Evolutionary conservation across 108 stramenopile genomes (phyloP).

Genomic region (Cyclotella distinguenda): DNA sequence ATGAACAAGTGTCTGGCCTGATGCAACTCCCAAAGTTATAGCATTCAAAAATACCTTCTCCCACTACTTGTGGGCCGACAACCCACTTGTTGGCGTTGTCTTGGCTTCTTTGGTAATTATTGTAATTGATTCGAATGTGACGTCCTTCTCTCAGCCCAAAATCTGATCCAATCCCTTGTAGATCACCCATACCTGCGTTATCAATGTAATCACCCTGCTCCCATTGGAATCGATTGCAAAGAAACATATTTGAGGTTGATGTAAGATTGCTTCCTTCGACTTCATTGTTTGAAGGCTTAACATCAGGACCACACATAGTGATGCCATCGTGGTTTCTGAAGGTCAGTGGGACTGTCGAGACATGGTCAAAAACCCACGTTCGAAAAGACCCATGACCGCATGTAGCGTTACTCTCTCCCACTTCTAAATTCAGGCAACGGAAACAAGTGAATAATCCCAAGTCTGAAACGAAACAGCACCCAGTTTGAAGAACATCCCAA

Average conservation of each 20-base stretch:
- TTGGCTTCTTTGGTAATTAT: constrained; percentile 57
- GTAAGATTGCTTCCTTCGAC: constrained; percentile 29
- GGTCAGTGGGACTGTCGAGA: constrained; percentile 22
- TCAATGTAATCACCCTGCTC: constrained; percentile 79
- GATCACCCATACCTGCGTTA: constrained; percentile 48
- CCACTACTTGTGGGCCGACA: constrained; percentile 42
- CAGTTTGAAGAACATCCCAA: constrained; percentile 71
- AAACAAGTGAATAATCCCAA: constrained; percentile 24
- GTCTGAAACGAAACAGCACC: constrained; percentile 58
- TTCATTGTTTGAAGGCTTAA: constrained; percentile 23
- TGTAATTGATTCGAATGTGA: constrained; percentile 70
- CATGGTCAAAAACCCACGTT: constrained; percentile 20
- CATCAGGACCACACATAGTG: constrained; percentile 44
- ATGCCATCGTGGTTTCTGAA: constrained; percentile 31
- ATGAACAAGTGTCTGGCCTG: constrained; percentile 76
- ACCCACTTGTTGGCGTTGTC: constrained; percentile 46
- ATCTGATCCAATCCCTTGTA: constrained; percentile 33
- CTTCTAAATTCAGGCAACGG: constrained; percentile 30
- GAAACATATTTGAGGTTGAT: constrained; percentile 50
- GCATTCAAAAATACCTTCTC: constrained; percentile 84
- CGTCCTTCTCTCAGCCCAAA: constrained; percentile 48
- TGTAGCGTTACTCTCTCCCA: constrained; percentile 28
- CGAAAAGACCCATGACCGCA: constrained; percentile 21
- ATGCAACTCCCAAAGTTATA: constrained; percentile 66
- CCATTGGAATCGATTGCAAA: constrained; percentile 71